Evolutionary conservation across 306 rosid species (phyloP), one percentile per base, ranked within the genome.

Genomic region (Dryas drummondii): DNA sequence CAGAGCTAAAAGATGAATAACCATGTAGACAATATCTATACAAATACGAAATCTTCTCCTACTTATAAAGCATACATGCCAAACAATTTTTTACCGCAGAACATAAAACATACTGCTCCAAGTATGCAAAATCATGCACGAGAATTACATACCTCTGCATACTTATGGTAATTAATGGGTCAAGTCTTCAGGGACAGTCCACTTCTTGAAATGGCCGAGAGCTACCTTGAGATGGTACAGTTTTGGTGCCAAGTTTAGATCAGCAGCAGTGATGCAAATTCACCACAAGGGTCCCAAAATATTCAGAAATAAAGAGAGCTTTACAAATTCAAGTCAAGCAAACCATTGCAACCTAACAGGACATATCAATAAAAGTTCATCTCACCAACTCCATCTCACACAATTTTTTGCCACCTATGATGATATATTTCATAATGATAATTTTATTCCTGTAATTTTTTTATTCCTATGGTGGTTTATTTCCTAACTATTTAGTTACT

Each of bases 161-260:
- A 92, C 76, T 82, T 76, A 83, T 76, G 79, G 81, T 87, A 82
- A 22, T 22, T 22, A 22, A 79, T 80, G 63, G 14, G 84, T 10
- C 72, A 92, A 85, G 61, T 63, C 76, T 70, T 72, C 85, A 22
- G 99, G 98, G 70, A 90, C 84, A 60, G 74, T 68, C 99, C 99
- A 96, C 0, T 83, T 89, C 90, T 96, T 96, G 82, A 92, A 96
- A 81, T 96, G 97, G 52, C 71, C 89, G 63, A 92, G 98, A 62
- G 86, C 87, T 76, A 89, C 83, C 50, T 83, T 89, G 1, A 96
- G 86, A 83, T 96, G 98, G 87, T 80, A 85, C 62, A 96, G 82
- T 80, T 94, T 96, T 66, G 99, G 98, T 61, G 93, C 99, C 90
- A 96, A 83, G 78, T 92, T 86, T 79, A 94, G 79, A 83, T 96